These are phyloP conservation scores for Mrakia gelida DNA, from an alignment of 768 basidiomycete genomes.

Conservation along the genomic window DNA sequence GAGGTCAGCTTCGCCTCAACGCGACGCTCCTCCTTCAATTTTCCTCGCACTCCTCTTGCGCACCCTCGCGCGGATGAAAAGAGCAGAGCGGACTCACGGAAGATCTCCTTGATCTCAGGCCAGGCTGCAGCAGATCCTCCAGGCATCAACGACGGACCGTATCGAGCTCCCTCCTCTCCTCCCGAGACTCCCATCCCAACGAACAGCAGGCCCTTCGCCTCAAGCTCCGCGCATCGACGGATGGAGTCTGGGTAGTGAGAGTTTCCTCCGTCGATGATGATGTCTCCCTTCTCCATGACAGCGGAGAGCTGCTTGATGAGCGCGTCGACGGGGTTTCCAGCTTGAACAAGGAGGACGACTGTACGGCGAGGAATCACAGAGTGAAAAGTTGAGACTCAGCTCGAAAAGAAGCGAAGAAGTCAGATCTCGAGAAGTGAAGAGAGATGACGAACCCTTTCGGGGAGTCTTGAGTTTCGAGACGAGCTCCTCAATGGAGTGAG, in stretches of 20 bases:
- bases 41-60: too few species aligned
- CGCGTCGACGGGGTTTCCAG: constrained; percentile 88
- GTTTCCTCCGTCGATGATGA: constrained; percentile 99
- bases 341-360: constrained; percentile 89
- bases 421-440: neutral
- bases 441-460: constrained; percentile 63
- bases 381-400: too few species aligned
- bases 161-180: constrained; percentile 95
- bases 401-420: neutral
- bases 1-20: neutral
- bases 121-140: constrained; percentile 91
- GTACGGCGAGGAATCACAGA: neutral
- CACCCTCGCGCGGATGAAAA: too few species aligned
- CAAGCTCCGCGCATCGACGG: constrained; percentile 87
- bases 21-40: too few species aligned
- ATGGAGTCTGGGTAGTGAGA: constrained; percentile 98
- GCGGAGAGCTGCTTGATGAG: constrained; percentile 89
- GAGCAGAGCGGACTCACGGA: constrained; percentile 50
- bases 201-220: constrained; percentile 89
- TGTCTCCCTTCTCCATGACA: constrained; percentile 88
- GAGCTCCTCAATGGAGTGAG: constrained; percentile 88
- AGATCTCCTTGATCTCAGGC: constrained; percentile 95
- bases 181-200: constrained; percentile 99
- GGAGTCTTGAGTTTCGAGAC: constrained; percentile 86
- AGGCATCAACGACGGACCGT: constrained; percentile 98